Evolutionary conservation across 2,329 filamentous ascomycete species (phyloP).

Genomic region (Trichoderma pleuroti): DNA sequence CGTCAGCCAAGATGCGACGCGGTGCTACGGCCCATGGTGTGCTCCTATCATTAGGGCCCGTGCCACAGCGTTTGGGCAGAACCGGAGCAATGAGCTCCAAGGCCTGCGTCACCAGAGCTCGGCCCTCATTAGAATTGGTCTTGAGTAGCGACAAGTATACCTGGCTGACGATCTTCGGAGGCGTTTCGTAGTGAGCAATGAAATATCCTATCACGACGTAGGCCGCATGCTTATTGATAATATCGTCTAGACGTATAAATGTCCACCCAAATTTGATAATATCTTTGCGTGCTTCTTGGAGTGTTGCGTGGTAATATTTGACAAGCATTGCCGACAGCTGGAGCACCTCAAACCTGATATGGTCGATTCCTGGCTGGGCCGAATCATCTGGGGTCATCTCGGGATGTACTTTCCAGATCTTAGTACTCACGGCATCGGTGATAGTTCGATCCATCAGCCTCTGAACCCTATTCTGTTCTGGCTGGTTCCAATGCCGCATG

Average conservation of each 20-base stretch:
- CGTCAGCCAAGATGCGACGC: conserved; percentile 85
- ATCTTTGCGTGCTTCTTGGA: conserved; percentile 91
- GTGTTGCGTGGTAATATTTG: conserved; percentile 85
- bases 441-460: conserved; percentile 81
- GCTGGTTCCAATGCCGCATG: conserved; percentile 71
- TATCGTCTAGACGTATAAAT: conserved; percentile 95
- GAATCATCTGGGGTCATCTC: conserved; percentile 80
- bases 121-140: conserved; percentile 92
- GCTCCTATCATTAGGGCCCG: conserved; percentile 64
- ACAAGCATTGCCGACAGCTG: conserved; percentile 93
- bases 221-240: conserved; percentile 97
- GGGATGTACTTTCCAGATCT: conserved; percentile 88
- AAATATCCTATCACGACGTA: conserved; percentile 98
- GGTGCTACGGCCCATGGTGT: conserved; percentile 88
- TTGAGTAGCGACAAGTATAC: conserved; percentile 89
- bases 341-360: conserved; percentile 91
- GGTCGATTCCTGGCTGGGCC: conserved; percentile 82
- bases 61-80: conserved; percentile 75
- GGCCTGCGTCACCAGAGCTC: conserved; percentile 87
- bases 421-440: conserved; percentile 85
- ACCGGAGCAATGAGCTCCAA: conserved; percentile 94
- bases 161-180: conserved; percentile 90
- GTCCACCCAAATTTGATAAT: conserved; percentile 99
- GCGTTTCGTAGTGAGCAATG: conserved; percentile 94
- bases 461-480: conserved; percentile 54